A percentile compares a stretch with the other conserved stretches of the same genome.
These are phyloP conservation scores for Penicillium aurantiogriseum DNA, from an alignment of 2,329 filamentous ascomycete genomes.

Conservation along the genomic window DNA sequence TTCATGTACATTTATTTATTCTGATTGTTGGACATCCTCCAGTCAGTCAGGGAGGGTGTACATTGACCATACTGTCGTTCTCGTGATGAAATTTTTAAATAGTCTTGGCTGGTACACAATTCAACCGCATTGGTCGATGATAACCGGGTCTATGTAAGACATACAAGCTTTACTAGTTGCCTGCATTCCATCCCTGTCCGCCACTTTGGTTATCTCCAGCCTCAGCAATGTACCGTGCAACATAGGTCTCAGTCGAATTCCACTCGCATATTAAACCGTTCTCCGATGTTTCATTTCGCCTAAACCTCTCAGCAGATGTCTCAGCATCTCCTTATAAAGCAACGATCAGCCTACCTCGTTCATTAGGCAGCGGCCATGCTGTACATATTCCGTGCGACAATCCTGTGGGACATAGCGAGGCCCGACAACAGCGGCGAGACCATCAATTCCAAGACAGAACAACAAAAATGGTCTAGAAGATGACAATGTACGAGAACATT, in stretches of 20 bases:
- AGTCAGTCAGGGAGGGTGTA: conserved; percentile 4
- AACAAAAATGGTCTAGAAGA: neutral
- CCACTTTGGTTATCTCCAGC: neutral
- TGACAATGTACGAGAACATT: neutral
- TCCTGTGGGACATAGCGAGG: conserved; percentile 7
- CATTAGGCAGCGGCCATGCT: neutral
- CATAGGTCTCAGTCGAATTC: neutral
- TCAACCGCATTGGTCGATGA: neutral
- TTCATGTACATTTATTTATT: conserved; percentile 20
- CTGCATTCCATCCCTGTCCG: neutral
- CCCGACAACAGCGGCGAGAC: neutral
- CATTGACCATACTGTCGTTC: conserved; percentile 12
- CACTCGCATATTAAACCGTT: neutral
- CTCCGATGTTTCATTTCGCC: neutral
- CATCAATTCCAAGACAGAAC: neutral
- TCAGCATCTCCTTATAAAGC: neutral
- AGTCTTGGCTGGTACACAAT: conserved; percentile 7
- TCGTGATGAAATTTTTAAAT: conserved; percentile 11
- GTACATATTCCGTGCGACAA: conserved; percentile 8
- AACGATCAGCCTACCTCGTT: neutral
- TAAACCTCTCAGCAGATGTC: conserved; percentile 1
- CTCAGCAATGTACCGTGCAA: neutral
- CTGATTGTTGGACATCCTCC: conserved; percentile 6
- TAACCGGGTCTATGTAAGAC: neutral
- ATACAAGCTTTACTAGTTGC: neutral